Percentiles rank a stretch among this genome's conserved stretches.
Evolutionary conservation across 345 rosid species (phyloP).

Genomic region (Rhodamnia rubescens): DNA sequence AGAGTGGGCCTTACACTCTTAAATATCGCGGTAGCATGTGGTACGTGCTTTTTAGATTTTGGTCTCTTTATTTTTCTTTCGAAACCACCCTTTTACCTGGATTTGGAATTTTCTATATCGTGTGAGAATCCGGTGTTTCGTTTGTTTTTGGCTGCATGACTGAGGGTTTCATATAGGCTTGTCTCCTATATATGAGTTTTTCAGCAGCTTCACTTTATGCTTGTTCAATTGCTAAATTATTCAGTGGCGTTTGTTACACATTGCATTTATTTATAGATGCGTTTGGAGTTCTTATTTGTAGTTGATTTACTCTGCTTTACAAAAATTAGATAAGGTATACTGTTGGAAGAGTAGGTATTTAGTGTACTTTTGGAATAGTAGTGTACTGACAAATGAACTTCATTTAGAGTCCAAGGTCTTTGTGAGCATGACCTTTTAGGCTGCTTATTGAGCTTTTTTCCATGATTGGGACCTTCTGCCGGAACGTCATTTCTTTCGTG

Average conservation of each 20-base stretch:
- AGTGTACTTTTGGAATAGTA: background rate
- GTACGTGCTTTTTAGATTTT: slow-evolving; percentile 16
- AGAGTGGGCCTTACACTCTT: slow-evolving; percentile 59
- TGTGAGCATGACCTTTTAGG: background rate
- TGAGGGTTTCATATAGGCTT: background rate
- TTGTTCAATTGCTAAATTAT: background rate
- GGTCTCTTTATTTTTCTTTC: background rate
- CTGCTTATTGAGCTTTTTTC: background rate
- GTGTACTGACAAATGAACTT: background rate
- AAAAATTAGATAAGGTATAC: background rate
- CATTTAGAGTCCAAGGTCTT: background rate
- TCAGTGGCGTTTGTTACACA: background rate
- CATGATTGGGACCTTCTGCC: background rate
- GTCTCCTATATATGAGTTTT: background rate
- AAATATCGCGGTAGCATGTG: slow-evolving; percentile 76
- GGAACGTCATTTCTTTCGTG: background rate
- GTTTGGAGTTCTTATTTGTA: background rate
- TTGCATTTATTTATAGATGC: background rate
- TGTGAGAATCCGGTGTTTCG: background rate
- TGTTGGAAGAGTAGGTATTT: background rate
- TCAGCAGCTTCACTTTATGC: background rate
- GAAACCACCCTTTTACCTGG: background rate
- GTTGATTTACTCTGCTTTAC: background rate
- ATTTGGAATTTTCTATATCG: background rate
- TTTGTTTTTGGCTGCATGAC: background rate